Conservation (phyloP, 2,329 filamentous ascomycete genomes). For the Calonectria fujianensis region DNA sequence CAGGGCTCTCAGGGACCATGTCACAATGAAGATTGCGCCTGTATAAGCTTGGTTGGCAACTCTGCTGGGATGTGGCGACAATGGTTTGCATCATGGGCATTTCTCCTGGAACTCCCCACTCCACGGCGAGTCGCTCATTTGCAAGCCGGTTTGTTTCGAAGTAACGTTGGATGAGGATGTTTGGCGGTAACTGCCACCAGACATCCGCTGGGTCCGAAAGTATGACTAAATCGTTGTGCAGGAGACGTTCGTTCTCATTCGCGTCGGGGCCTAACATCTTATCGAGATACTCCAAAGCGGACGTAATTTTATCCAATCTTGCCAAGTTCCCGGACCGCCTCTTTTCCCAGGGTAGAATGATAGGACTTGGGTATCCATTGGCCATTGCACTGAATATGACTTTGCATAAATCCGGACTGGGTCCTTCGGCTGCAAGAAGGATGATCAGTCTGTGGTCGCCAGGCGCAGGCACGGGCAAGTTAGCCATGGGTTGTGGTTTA, state of each 20-base stretch:
- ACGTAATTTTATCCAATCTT: conserved; percentile 8
- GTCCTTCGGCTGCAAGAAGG: neutral
- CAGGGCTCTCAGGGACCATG: conserved; percentile 1
- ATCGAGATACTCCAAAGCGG: conserved; percentile 1
- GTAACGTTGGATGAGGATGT: neutral
- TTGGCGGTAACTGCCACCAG: conserved; percentile 16
- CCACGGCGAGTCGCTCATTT: conserved; percentile 3
- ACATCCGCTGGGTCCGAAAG: neutral
- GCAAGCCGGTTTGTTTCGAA: conserved; percentile 11
- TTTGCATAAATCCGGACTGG: conserved; percentile 10
- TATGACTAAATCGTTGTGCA: conserved; percentile 6
- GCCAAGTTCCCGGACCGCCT: neutral
- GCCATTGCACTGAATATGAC: conserved; percentile 16
- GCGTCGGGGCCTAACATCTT: neutral
- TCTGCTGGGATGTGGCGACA: conserved; percentile 11
- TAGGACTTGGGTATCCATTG: conserved; percentile 13
- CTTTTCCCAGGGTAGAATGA: conserved; percentile 10
- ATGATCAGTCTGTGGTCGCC: neutral
- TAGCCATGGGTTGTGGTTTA: neutral
- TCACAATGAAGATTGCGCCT: neutral
- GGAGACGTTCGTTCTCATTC: neutral
- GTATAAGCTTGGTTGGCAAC: neutral
- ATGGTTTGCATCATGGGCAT: conserved; percentile 24
- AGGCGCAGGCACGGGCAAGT: neutral
- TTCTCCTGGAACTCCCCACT: conserved; percentile 1